Base-by-base conservation (phyloP, 1,139 yeast species). In the Yamadazyma buinensis region DNA sequence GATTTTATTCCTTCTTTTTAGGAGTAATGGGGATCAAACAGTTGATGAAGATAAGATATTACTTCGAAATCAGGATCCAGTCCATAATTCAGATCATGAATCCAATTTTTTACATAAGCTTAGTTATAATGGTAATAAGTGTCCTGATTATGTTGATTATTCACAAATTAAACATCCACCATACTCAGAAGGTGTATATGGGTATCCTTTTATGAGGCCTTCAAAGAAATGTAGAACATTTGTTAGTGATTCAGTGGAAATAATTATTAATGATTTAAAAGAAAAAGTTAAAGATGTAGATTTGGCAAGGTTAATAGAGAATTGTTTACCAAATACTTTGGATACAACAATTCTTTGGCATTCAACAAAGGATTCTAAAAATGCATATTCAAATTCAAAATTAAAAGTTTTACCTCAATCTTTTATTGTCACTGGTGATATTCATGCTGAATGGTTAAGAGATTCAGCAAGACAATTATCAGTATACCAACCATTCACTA, bases 301-400 rank as follows among this genome's bases (percentile, higher is more conserved):
- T 54, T 59, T 87, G 35, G 85, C 84, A 2, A 62, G 94, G 35
- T 58, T 87, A 40, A 73, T 87, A 46, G 95, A 86, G 50, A 87
- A 87, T 52, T 74, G 94, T 36, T 72, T 87, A 40, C 96, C 96
- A 7, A 88, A 88, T 52, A 87, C 96, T 0, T 62, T 88, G 34
- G 96, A 87, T 51, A 87, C 96, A 0, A 86, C 96, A 0, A 77
- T 87, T 32, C 64, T 84, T 38, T 87, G 90, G 87, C 87, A 83
- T 27, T 14, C n/a, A 10, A 11, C 25, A 15, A 51, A 15, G 4
- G 15, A 12, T 12, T 17, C 23, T 23, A 37, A 39, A 10, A n/a
- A n/a, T n/a, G n/a, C n/a, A n/a, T 17, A 5, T 17, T 5, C 19
- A 5, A 17, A 17, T 5, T 47, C 23, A 49, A 55, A 19, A 26